Conservation (phyloP, 176 grass and related monocot genomes). For the Zea luxurians region DNA sequence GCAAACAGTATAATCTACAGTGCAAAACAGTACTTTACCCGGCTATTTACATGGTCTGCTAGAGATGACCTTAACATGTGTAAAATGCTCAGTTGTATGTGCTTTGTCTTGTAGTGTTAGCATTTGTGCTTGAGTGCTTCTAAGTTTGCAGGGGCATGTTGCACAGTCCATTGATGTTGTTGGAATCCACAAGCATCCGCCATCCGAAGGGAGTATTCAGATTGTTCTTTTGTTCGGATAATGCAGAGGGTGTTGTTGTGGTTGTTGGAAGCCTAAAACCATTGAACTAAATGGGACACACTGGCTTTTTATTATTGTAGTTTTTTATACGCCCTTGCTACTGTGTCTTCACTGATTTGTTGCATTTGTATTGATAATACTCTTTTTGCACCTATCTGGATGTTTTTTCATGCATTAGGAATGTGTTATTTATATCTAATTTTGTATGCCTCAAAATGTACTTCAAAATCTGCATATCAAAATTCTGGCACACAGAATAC, state of each 20-base stretch:
- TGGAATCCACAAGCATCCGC: background rate
- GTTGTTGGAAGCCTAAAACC: background rate
- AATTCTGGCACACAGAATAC: no score
- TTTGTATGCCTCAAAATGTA: background rate
- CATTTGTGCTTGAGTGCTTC: background rate
- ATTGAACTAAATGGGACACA: background rate
- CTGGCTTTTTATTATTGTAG: background rate
- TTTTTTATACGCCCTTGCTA: background rate
- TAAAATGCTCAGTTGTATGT: no score
- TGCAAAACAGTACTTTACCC: no score
- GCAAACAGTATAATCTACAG: no score
- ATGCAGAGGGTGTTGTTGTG: background rate
- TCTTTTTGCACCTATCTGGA: background rate
- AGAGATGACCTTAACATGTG: no score
- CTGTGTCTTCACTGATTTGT: constrained; percentile 1
- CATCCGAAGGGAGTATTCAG: background rate
- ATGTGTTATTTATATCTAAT: constrained; percentile 1
- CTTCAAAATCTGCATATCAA: no score
- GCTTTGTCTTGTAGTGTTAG: background rate
- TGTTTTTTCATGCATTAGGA: background rate
- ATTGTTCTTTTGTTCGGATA: background rate
- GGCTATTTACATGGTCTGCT: no score
- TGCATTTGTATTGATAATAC: constrained; percentile 12
- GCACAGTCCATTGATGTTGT: constrained; percentile 10
- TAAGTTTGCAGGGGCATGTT: background rate